Evolutionary conservation across 257 asterid genomes (phyloP).

Genomic region (Solanum boliviense): DNA sequence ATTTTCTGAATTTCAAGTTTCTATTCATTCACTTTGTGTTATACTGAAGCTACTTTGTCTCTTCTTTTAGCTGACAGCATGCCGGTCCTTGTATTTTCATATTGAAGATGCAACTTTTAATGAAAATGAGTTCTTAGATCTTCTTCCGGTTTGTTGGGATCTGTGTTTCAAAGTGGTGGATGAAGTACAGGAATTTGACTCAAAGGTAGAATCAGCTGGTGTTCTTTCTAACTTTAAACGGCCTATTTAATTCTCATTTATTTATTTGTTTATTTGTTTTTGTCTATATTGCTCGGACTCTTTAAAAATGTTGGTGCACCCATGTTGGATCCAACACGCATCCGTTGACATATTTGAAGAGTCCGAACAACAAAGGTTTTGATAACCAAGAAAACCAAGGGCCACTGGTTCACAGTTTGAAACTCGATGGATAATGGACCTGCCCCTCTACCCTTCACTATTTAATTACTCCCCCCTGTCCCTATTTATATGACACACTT

Average conservation of each 20-base stretch:
- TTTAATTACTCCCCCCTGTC: neutral
- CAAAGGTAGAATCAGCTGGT: slow-evolving; percentile 41
- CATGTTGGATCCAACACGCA: neutral
- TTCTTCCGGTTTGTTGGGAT: slow-evolving; percentile 85
- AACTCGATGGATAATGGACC: neutral
- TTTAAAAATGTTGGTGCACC: neutral
- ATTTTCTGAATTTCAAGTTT: slow-evolving; percentile 2
- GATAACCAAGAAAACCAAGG: neutral
- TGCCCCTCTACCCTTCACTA: neutral
- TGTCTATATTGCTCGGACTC: neutral
- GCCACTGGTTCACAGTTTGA: neutral
- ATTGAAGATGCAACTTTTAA: slow-evolving; percentile 92
- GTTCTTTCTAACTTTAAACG: neutral
- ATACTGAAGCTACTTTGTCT: neutral
- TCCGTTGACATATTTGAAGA: neutral
- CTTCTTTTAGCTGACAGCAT: slow-evolving; percentile 73
- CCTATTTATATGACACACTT: neutral
- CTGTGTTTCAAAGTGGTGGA: slow-evolving; percentile 77
- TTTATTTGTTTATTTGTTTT: neutral
- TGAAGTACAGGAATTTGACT: slow-evolving; percentile 92
- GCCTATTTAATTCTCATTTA: neutral
- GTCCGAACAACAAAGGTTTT: neutral
- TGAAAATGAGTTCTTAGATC: slow-evolving; percentile 73
- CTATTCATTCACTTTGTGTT: neutral
- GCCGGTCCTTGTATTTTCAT: slow-evolving; percentile 84